Percentiles rank a stretch among this genome's conserved stretches.
These are phyloP conservation scores for Nemophila menziesii DNA, from an alignment of 257 asterid genomes.

Conservation along the genomic window DNA sequence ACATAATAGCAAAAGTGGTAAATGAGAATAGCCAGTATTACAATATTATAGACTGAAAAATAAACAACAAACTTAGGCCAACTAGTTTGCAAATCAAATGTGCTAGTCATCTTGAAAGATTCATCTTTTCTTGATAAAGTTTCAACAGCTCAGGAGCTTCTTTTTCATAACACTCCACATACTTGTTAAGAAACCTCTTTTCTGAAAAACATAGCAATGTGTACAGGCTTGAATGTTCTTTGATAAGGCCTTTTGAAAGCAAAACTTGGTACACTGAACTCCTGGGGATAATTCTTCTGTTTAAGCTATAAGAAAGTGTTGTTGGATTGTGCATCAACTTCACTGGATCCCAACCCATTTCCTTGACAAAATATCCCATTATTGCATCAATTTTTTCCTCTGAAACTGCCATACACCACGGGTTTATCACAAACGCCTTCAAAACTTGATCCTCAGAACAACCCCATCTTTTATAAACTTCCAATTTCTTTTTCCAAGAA, in stretches of 20 bases:
- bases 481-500: conserved; percentile 6
- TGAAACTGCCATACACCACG: conserved; percentile 12
- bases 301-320: conserved; percentile 4
- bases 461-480: conserved; percentile 17
- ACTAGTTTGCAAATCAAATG: too few relatives aligned
- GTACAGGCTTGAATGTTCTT: neutral
- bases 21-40: too few relatives aligned
- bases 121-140: conserved; percentile 4
- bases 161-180: conserved; percentile 8
- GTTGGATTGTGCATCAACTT: neutral
- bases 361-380: conserved; percentile 13
- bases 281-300: conserved; percentile 18
- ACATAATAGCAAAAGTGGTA: too few relatives aligned
- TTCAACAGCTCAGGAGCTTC: conserved; percentile 12
- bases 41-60: too few relatives aligned
- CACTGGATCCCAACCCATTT: conserved; percentile 14
- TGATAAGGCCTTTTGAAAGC: conserved; percentile 5
- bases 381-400: conserved; percentile 6
- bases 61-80: too few relatives aligned
- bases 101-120: neutral
- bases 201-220: conserved; percentile 1
- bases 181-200: conserved; percentile 3
- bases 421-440: conserved; percentile 7
- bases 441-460: conserved; percentile 14
- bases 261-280: conserved; percentile 6